phyloP scores from a whole-genome alignment of 2,329 filamentous ascomycete genomes.

The Pseudocercospora vitis region DNA sequence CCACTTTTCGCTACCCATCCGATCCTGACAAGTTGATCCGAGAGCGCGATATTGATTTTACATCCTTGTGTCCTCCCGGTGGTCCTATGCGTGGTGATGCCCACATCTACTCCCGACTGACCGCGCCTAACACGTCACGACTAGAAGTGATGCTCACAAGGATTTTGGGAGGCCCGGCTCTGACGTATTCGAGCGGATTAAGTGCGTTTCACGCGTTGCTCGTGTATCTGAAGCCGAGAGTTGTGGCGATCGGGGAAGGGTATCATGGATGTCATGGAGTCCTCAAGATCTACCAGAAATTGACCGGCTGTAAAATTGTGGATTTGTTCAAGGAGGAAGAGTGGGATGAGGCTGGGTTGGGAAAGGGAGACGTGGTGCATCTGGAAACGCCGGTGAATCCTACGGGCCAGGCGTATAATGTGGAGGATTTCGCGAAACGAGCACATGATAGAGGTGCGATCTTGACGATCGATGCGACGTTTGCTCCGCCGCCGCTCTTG shows the following conservation, averaged over 20 bases:
- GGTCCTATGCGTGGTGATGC: slow-evolving; percentile 54
- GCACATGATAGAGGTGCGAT: slow-evolving; percentile 72
- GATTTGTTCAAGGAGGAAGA: slow-evolving; percentile 54
- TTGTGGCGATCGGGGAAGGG: slow-evolving; percentile 77
- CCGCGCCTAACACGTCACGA: slow-evolving; percentile 75
- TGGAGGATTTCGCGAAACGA: slow-evolving; percentile 68
- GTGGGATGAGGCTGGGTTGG: slow-evolving; percentile 63
- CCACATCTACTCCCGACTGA: slow-evolving; percentile 81
- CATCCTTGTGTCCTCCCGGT: slow-evolving; percentile 31
- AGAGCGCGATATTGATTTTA: slow-evolving; percentile 29
- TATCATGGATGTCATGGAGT: slow-evolving; percentile 96
- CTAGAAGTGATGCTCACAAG: slow-evolving; percentile 79
- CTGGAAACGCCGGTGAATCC: slow-evolving; percentile 95
- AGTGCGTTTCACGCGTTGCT: slow-evolving; percentile 86
- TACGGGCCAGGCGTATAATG: slow-evolving; percentile 74
- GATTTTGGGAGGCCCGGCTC: slow-evolving; percentile 65
- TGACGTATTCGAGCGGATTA: slow-evolving; percentile 83
- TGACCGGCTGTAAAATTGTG: slow-evolving; percentile 72
- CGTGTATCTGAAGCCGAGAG: slow-evolving; percentile 77
- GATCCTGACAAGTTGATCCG: slow-evolving; percentile 65
- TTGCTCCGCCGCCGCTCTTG: slow-evolving; percentile 84
- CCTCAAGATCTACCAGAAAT: slow-evolving; percentile 68
- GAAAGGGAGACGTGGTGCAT: slow-evolving; percentile 79
- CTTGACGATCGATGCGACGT: slow-evolving; percentile 85
- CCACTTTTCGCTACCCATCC: slow-evolving; percentile 78